Base-by-base conservation (phyloP, 805 yeast genomes). In the Schizosaccharomyces lindneri region DNA sequence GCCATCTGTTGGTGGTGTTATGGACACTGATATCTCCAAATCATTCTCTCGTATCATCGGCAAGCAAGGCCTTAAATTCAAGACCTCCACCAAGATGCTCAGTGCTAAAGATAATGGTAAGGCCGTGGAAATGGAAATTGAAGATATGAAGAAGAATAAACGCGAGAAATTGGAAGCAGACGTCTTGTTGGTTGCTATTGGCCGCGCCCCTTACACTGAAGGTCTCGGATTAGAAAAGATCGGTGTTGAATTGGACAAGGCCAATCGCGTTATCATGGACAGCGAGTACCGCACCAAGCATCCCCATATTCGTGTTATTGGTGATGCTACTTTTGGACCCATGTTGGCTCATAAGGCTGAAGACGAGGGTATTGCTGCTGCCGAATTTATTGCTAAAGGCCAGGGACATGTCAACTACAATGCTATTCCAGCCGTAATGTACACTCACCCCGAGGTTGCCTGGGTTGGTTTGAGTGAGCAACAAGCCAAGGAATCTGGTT, bases 321-420 rank as follows among this genome's bases (percentile, higher is more conserved):
- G 99, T 74, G 99, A 93, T 72, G 97, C 84, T 62, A 93, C 99
- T 55, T 93, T 87, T 69, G 99, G 99, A 68, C 90, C 95, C 69
- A 93, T 93, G 99, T 81, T 93, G 76, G 99, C 99, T 66, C 99
- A 93, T 81, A 93, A 93, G 80, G 99, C 99, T 65, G 99, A 93
- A 79, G 99, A 93, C 74, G 99, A 93, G 79, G 99, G 96, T 75
- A 84, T 93, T 68, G 99, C 99, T 63, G 97, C 95, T 67, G 97
- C 80, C 66, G 99, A 93, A 77, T 86, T 81, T 78, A 81, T 93
- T 73, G 87, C 87, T 78, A 75, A 75, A 67, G 98, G 97, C 66
- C 85, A 85, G 72, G 99, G 99, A 64, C 98, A 93, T 73, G 97
- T 93, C 67, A 93, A 93, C 82, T 93, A 93, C 76, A 95, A 83